These are phyloP conservation scores for Paspalum vaginatum DNA, from an alignment of 176 grass and related monocot genomes.

Conservation along the genomic window DNA sequence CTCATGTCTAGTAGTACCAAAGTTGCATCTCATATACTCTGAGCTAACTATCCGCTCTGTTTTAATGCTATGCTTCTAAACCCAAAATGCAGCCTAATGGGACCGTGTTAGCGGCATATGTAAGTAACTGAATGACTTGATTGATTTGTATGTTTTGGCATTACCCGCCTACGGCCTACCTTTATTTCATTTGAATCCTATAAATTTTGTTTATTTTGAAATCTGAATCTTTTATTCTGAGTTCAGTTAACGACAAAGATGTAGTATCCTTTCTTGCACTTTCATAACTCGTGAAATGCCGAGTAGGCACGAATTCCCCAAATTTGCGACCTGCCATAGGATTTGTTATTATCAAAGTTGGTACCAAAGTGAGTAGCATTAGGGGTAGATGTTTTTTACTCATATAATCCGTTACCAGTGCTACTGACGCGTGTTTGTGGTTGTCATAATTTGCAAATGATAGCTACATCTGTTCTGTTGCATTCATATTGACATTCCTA, in stretches of 20 bases:
- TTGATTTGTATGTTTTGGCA: neutral
- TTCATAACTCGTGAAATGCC: too few species aligned
- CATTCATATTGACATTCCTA: conserved; percentile 2
- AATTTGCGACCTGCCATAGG: too few species aligned
- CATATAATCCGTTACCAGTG: neutral
- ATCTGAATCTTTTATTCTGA: too few species aligned
- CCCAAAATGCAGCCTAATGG: neutral
- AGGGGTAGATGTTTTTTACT: neutral
- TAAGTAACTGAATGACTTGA: neutral
- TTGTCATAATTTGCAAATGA: neutral
- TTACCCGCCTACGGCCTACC: too few species aligned
- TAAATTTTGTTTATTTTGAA: too few species aligned
- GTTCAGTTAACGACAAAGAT: too few species aligned
- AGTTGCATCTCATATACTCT: neutral
- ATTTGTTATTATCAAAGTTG: too few species aligned
- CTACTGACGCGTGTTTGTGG: neutral
- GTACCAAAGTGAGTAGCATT: neutral
- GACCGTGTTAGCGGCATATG: neutral
- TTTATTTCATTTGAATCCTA: too few species aligned
- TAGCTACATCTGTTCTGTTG: neutral
- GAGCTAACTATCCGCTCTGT: neutral
- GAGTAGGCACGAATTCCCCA: too few species aligned
- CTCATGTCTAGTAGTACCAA: too few species aligned
- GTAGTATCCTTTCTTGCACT: too few species aligned
- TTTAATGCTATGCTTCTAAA: neutral